Evolutionary conservation across 2,329 filamentous ascomycete species (phyloP), one percentile per base, ranked within the genome.

Genomic region (Stachybotrys chartarum): DNA sequence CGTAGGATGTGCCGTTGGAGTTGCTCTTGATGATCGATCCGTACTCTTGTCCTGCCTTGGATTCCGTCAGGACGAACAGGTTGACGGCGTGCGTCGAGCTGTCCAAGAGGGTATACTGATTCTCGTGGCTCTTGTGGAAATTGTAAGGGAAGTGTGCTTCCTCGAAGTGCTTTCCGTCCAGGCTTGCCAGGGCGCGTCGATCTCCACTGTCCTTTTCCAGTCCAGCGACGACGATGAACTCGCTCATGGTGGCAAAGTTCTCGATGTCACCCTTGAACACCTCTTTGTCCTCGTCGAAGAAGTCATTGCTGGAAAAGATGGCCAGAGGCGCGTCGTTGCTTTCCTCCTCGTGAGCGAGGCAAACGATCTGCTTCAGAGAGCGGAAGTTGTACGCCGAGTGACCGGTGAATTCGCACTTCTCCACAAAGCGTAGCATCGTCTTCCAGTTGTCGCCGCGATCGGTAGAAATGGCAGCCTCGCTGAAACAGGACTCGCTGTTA

Each of bases 1-100:
- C 90, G 66, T 97, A 99, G 1, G 89, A 94, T 1, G 94, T 99
- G 54, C 94, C 94, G 67, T 99, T 97, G 64, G 91, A 97, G 75
- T 99, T 99, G 67, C 91, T 97, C 82, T 97, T 99, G 72, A 99
- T 84, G 63, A 99, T 90, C 30, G 88, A 87, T 44, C 94, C 94
- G 63, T 89, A 91, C 57, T 88, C 83, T 52, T 81, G 83, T 17
- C 84, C 86, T 52, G 77, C 68, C 4, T 76, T 75, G 46, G 80
- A 81, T 64, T 88, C 87, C 46, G 90, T 90, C 1, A 88, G 91
- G 50, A 97, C 93, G 66, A 97, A 95, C 56, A 99, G 75, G 73
- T 97, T 97, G 56, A 99, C 82, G 1, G 94, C 89, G 70, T 97
- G 93, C 0, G 91, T 96, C 1, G 91, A 94, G 71, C 92, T 97